phyloP scores from a whole-genome alignment of 345 rosid species.

The Hibiscus mutabilis region DNA sequence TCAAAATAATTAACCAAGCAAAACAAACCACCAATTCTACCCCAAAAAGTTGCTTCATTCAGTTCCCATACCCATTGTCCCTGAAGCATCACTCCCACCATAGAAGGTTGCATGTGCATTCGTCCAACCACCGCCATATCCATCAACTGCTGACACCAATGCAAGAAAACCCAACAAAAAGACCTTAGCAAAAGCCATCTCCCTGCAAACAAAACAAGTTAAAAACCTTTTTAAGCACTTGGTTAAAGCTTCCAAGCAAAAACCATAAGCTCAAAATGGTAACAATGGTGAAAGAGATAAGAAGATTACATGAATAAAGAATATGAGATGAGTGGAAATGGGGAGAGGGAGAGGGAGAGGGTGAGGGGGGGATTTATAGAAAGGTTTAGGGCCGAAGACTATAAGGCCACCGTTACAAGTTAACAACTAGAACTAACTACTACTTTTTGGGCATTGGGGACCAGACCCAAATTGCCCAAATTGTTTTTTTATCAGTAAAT shows the following conservation, averaged over 20 bases:
- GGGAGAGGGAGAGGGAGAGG: constrained; percentile 15
- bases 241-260: not conserved
- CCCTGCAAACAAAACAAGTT: constrained; percentile 25
- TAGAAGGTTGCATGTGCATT: constrained; percentile 49
- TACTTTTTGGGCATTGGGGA: constrained; percentile 25
- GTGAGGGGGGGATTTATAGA: constrained; percentile 56
- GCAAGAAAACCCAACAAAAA: constrained; percentile 43
- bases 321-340: constrained; percentile 10
- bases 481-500: not conserved
- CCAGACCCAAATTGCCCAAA: constrained; percentile 18
- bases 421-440: constrained; percentile 14
- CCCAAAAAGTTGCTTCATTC: not conserved
- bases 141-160: constrained; percentile 40
- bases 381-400: not conserved
- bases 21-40: not conserved
- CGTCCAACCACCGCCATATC: constrained; percentile 35
- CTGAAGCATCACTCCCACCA: constrained; percentile 55
- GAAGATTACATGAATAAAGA: constrained; percentile 28
- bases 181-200: constrained; percentile 37
- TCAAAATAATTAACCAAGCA: not conserved
- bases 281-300: constrained; percentile 3
- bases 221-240: not conserved
- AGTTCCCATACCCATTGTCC: constrained; percentile 41
- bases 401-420: constrained; percentile 25
- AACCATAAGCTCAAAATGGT: not conserved